Percentiles rank a stretch among this genome's conserved stretches.
Conservation (phyloP, 2,329 filamentous ascomycete genomes). For the Fusarium globosum region DNA sequence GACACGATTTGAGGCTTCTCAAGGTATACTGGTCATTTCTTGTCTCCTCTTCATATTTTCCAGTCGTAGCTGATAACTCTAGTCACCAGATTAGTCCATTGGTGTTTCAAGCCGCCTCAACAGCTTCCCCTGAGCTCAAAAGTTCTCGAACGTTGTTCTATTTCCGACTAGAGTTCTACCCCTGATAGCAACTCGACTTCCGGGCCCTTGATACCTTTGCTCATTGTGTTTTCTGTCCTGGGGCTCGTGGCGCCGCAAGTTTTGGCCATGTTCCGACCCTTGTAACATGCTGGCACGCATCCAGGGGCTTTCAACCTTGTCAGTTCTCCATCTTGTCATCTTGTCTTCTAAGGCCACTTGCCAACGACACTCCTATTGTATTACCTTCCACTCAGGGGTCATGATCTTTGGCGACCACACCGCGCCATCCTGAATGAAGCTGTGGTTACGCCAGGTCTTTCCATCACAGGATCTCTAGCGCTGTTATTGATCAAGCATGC, state of each 20-base stretch:
- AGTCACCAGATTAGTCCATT: constrained; percentile 31
- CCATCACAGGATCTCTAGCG: background rate
- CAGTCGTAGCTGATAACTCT: background rate
- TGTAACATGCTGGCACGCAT: background rate
- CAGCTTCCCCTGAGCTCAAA: constrained; percentile 6
- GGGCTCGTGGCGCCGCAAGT: constrained; percentile 24
- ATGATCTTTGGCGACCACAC: no score
- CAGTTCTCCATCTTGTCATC: background rate
- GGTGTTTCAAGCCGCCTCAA: constrained; percentile 29
- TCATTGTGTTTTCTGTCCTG: constrained; percentile 15
- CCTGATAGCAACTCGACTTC: background rate
- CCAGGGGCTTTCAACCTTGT: background rate
- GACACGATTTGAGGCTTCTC: background rate
- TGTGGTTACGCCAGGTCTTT: background rate
- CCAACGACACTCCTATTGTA: background rate
- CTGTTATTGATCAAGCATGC: no score
- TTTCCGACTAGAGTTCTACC: constrained; percentile 17
- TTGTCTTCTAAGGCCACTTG: background rate
- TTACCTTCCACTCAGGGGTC: background rate
- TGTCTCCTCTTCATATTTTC: background rate
- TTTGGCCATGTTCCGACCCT: background rate
- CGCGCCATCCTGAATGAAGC: background rate
- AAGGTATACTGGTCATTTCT: background rate
- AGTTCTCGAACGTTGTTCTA: constrained; percentile 9
- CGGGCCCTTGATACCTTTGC: constrained; percentile 3